A percentile compares a stretch with the other conserved stretches of the same genome.
Evolutionary conservation across 441 rosid species (phyloP).

Genomic region (Breynia disticha): DNA sequence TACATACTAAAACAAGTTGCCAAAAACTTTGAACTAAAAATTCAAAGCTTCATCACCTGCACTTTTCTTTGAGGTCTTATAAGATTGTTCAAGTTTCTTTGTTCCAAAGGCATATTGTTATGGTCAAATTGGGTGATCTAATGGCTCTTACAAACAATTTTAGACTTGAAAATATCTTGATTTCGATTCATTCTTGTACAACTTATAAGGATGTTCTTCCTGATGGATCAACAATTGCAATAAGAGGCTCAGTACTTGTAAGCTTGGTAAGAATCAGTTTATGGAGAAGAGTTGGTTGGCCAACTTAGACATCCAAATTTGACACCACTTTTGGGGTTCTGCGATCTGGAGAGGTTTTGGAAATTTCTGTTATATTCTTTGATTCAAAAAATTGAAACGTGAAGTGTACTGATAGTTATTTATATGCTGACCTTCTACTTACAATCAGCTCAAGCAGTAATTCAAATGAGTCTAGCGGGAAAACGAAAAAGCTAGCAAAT

Average conservation of each 20-base stretch:
- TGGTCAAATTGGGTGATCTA: constrained; percentile 65
- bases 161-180: constrained; percentile 35
- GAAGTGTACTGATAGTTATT: no score
- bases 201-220: constrained; percentile 76
- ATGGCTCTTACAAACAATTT: constrained; percentile 76
- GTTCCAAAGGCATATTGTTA: constrained; percentile 86
- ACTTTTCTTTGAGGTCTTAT: constrained; percentile 47
- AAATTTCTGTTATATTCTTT: no score
- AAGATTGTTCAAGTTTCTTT: constrained; percentile 62
- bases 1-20: no score
- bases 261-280: constrained; percentile 67
- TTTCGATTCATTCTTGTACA: constrained; percentile 52
- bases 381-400: no score
- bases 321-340: constrained; percentile 64
- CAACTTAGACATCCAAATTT: constrained; percentile 70
- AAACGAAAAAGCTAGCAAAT: no score
- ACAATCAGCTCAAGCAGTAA: no score
- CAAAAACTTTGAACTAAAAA: no score
- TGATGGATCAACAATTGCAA: constrained; percentile 77
- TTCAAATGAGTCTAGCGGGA: no score
- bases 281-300: constrained; percentile 53
- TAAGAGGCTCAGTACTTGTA: constrained; percentile 55
- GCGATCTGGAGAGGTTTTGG: constrained; percentile 54
- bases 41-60: no score
- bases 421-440: no score